phyloP scores from a whole-genome alignment of 768 basidiomycete species.

The Rubroboletus satanas region DNA sequence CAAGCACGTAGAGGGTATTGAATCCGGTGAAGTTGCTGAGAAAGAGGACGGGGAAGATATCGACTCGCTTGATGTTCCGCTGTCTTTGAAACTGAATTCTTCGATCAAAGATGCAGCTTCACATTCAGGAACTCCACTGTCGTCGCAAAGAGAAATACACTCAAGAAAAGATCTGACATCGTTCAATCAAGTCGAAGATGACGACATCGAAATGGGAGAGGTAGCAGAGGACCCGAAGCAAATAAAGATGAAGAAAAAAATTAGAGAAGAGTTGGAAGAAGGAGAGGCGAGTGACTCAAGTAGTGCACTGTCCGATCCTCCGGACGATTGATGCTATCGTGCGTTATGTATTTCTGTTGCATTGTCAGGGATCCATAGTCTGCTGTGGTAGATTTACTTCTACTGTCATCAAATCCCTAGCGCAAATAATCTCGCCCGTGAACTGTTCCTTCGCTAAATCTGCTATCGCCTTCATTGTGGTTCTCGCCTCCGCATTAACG shows the following conservation, averaged over 20 bases:
- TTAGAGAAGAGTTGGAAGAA: constrained; percentile 75
- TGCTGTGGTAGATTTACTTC: constrained; percentile 43
- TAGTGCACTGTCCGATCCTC: constrained; percentile 73
- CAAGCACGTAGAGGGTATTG: constrained; percentile 36
- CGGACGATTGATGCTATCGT: constrained; percentile 43
- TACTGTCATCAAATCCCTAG: constrained; percentile 71
- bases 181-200: constrained; percentile 36
- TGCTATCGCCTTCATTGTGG: constrained; percentile 62
- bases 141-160: constrained; percentile 24
- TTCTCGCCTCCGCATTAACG: constrained; percentile 42
- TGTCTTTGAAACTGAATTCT: constrained; percentile 31
- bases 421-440: constrained; percentile 59
- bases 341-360: background rate
- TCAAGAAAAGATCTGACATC: constrained; percentile 16
- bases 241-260: constrained; percentile 44
- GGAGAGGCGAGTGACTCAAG: constrained; percentile 82
- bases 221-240: constrained; percentile 68
- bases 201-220: constrained; percentile 93
- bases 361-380: constrained; percentile 11
- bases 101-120: constrained; percentile 33
- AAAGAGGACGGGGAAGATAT: constrained; percentile 37
- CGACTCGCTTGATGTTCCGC: constrained; percentile 28
- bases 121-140: constrained; percentile 29
- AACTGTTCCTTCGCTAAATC: constrained; percentile 52
- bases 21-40: constrained; percentile 43